A percentile compares a stretch with the other conserved stretches of the same genome.
These are phyloP conservation scores for Shiraia bambusicola DNA, from an alignment of 2,329 filamentous ascomycete genomes.

Conservation along the genomic window DNA sequence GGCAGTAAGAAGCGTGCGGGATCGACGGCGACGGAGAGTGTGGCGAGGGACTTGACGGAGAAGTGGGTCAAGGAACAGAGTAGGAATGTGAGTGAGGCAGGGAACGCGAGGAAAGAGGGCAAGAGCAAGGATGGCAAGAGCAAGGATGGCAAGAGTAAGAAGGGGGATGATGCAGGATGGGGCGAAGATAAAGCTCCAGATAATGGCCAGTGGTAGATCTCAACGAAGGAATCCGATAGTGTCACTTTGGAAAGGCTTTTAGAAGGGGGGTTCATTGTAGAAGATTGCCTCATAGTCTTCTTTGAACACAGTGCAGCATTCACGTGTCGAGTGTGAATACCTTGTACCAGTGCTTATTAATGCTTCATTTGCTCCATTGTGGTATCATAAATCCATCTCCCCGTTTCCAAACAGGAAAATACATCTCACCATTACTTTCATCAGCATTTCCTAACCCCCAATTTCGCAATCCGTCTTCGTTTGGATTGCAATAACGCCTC, in stretches of 20 bases:
- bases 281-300: too few species aligned
- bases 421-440: slow-evolving; percentile 1
- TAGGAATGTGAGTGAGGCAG: slow-evolving; percentile 7
- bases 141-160: background rate
- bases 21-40: slow-evolving; percentile 7
- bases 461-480: background rate
- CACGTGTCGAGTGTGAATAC: too few species aligned
- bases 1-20: background rate
- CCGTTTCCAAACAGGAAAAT: background rate
- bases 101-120: slow-evolving; percentile 1
- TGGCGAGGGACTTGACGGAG: slow-evolving; percentile 16
- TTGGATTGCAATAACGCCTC: background rate
- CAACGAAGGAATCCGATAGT: too few species aligned
- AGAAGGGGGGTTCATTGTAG: background rate
- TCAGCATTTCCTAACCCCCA: background rate
- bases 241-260: too few species aligned
- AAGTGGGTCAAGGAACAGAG: slow-evolving; percentile 25
- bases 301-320: too few species aligned
- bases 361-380: background rate
- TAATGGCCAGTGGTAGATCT: too few species aligned
- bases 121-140: background rate
- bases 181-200: background rate
- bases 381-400: slow-evolving; percentile 3
- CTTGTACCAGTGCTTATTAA: background rate
- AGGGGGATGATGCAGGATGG: background rate